These are phyloP conservation scores for Podaxis mareebaensis DNA, from an alignment of 768 basidiomycete species.

Conservation along the genomic window DNA sequence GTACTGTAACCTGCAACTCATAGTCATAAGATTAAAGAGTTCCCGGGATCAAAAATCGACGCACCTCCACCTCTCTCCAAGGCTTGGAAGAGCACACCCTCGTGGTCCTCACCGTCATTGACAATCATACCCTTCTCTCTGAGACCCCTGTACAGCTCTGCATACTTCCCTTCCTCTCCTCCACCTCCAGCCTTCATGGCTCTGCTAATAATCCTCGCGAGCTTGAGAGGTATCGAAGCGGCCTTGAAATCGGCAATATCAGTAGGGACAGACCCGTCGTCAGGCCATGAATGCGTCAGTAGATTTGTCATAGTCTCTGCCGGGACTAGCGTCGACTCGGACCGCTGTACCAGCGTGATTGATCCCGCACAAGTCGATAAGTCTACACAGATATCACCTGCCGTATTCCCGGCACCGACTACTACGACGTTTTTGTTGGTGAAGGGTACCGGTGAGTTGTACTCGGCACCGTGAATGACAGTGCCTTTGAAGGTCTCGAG, in stretches of 20 bases:
- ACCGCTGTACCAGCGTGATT: background rate
- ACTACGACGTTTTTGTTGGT: background rate
- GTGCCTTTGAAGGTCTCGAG: background rate
- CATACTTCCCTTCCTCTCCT: background rate
- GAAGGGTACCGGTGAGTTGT: background rate
- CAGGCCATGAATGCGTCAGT: background rate
- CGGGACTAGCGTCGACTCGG: background rate
- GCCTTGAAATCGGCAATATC: background rate
- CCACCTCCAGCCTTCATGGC: background rate
- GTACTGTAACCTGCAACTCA: conserved; percentile 5
- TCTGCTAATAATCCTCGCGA: background rate
- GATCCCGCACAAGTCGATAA: background rate
- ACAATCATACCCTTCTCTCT: background rate
- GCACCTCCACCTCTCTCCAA: background rate
- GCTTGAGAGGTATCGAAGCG: background rate
- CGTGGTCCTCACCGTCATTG: background rate
- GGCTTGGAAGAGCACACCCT: background rate
- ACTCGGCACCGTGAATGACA: background rate
- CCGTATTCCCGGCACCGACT: background rate
- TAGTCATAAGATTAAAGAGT: background rate
- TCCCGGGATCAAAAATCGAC: background rate
- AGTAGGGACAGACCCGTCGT: background rate
- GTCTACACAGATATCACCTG: background rate
- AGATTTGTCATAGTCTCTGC: background rate
- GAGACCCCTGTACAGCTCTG: background rate